Evolutionary conservation across 192 early-diverging fungal species (phyloP), one percentile per base, ranked within the genome.

Genomic region (Backusella circina): DNA sequence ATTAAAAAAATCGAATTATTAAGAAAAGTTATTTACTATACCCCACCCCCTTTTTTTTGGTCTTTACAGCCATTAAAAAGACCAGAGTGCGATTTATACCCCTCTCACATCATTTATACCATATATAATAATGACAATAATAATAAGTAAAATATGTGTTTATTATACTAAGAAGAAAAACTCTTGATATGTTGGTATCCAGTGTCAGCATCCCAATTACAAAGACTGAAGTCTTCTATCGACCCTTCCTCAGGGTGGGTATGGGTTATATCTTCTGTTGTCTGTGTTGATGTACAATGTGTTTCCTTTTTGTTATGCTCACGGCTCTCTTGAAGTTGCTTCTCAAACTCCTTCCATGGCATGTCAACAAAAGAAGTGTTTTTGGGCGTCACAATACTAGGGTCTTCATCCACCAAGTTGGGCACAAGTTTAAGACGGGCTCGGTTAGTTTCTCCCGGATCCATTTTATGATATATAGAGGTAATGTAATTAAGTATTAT

Each of bases 371-470:
- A 76, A 61, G 67, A 54, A 37, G 75, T 70, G 21, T 76, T 76
- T 35, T 50, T 54, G 21, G 75, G 75, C 16, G 75, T 76, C 8
- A 69, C 68, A 21, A 70, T 76, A 7, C 47, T 70, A 23, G 75
- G 75, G 35, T 76, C 75, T 23, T 76, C 75, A 41, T 68, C 50
- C 6, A 76, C 65, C 12, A 76, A 35, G 50, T 76, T 76, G 30
- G 75, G 75, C 15, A 76, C 65, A 26, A 36, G 41, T 32, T 67
- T 76, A 18, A 76, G 32, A 44, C 51, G 47, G 3, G 54, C 23
- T 16, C 54, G 71, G 33, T 47, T 38, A 37, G 32, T 13, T 21
- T 73, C 16, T 64, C 71, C 71, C 13, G 71, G 71, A 73, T 73
- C 71, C 71, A 73, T 73, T 39, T 37, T 31, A 32, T 30, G 8